Evolutionary conservation across 441 rosid species (phyloP), one percentile per base, ranked within the genome.

Genomic region (Euphorbia corollata): DNA sequence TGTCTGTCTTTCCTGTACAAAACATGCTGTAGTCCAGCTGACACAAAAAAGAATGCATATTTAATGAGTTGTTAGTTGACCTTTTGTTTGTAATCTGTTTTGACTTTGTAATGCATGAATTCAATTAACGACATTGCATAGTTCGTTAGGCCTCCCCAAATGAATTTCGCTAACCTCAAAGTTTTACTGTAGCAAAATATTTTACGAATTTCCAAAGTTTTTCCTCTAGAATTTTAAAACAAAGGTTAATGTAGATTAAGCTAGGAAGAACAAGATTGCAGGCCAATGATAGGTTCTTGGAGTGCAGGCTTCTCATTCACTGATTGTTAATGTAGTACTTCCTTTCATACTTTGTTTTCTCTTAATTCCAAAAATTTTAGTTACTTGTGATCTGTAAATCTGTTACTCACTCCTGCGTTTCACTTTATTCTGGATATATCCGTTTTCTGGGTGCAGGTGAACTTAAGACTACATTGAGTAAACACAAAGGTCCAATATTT

Each of bases 401-500:
- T 63, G 68, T 30, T 24, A 27, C 32, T 27, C 32, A 41, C 19
- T 30, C 60, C 8, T 9, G 23, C 2, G 15, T 39, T 48, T 71
- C 27, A n/a, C 18, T 57, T 24, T 23, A 50, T 39, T 34, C n/a
- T 71, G 48, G 60, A 50, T 19, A 66, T 54, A 20, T 54, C 16
- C 30, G 8, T 54, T 56, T 63, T 30, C 27, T 19, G 11, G 22
- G 20, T 67, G 64, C 75, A 94, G 99, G 99, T 62, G 97, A 94
- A 32, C 78, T 91, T 68, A 91, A 74, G 80, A 77, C 87, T 79
- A 89, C 97, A 20, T 72, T 94, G 80, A 91, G 85, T 74, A 94
- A 88, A 75, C 99, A 94, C 75, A 89, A 87, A 76, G 99, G 97
- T 60, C 97, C 99, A 36, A 88, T 94, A 60, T 94, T 94, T 79